These are phyloP conservation scores for Monosporozyma siamensis DNA, from an alignment of 805 yeast genomes.

Conservation along the genomic window DNA sequence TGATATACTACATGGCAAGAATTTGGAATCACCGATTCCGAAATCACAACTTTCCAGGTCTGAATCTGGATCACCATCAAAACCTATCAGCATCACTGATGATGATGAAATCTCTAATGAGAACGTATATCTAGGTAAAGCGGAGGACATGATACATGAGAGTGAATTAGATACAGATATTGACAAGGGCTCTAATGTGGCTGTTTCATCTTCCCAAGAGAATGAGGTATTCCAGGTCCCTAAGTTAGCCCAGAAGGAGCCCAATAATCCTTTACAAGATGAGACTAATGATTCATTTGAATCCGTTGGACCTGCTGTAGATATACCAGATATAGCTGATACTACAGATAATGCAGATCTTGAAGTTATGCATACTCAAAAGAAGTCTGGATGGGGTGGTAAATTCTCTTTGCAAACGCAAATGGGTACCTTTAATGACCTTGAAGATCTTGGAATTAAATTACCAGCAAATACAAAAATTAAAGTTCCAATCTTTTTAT, in stretches of 20 bases:
- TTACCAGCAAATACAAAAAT: conserved; percentile 19
- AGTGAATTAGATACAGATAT: background rate
- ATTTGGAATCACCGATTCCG: background rate
- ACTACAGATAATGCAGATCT: background rate
- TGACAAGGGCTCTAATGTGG: background rate
- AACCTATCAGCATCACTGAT: background rate
- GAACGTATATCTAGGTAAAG: background rate
- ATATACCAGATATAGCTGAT: background rate
- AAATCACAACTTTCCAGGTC: background rate
- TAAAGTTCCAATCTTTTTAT: conserved; percentile 30
- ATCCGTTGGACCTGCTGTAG: background rate
- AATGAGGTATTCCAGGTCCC: too few species aligned
- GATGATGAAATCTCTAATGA: background rate
- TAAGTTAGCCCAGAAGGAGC: too few species aligned
- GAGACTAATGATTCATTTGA: background rate
- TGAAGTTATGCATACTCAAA: background rate
- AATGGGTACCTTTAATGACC: conserved; percentile 13
- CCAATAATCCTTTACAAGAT: too few species aligned
- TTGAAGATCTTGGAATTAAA: conserved; percentile 9
- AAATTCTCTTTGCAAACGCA: conserved; percentile 28
- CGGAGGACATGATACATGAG: background rate
- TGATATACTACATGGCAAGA: background rate
- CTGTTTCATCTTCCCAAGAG: too few species aligned
- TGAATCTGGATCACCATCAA: background rate
- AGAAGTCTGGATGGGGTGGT: conserved; percentile 10